Base-by-base conservation (phyloP, 2,329 filamentous ascomycete species). In the Cercospora janseana region DNA sequence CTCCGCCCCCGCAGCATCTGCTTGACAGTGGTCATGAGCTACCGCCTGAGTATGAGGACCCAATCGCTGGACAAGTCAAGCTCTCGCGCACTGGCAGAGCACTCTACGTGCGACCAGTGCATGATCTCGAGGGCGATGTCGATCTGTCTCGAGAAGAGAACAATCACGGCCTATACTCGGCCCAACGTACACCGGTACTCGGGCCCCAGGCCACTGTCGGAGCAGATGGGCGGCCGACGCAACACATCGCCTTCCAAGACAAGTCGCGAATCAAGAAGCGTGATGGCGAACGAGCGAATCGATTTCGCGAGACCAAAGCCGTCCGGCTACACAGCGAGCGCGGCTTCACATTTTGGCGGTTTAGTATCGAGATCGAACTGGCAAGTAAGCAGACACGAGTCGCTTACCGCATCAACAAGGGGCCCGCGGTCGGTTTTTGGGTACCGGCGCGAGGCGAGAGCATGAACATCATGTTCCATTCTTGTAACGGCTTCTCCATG, bases 401-500 rank as follows among this genome's bases (percentile, higher is more conserved):
- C 57, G 92, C 91, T 0, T 98, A 98, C 70, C 87, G 91, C 46
- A 95, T 98, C 73, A 98, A 98, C 65, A 80, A 85, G 38, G 92
- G 93, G 0, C 91, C 92, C 4, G 82, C 88, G 2, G 83, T 88
- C 45, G 88, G 86, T 1, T 98, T 98, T 68, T 98, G 93, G 92
- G 89, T 98, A 0, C 93, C 94, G 4, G 86, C 86, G 24, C 80
- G 78, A 42, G 86, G 83, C 12, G 79, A 95, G 67, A 81, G 87
- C 2, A 98, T 98, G 93, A 96, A 97, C 72, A 88, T 96, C 67
- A 95, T 97, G 90, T 98, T 96, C 72, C 82, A 97, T 73, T 95
- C 87, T 67, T 95, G 93, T 74, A 98, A 98, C 67, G 93, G 94
- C 2, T 98, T 98, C 74, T 92, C 88, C 61, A 69, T 86, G 44